Evolutionary conservation across 2,329 filamentous ascomycete species (phyloP).

Genomic region (Claviceps quebecensis): DNA sequence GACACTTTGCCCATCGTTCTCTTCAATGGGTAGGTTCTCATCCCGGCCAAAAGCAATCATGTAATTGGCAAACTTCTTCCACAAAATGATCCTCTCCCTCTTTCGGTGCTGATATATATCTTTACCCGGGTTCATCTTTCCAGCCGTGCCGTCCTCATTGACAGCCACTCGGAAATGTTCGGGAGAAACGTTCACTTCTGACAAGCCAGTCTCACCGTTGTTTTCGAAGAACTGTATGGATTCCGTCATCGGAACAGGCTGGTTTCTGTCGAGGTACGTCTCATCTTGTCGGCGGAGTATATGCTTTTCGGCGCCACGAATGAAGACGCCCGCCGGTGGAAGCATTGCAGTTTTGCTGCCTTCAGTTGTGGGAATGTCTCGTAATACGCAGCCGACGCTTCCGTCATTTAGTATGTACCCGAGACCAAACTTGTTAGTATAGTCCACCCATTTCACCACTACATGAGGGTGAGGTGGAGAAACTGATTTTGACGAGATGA

Average conservation of each 20-base stretch:
- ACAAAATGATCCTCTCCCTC: constrained; percentile 50
- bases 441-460: constrained; percentile 75
- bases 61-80: constrained; percentile 64
- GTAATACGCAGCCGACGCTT: constrained; percentile 58
- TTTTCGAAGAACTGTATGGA: constrained; percentile 63
- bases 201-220: constrained; percentile 48
- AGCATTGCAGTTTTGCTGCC: constrained; percentile 36
- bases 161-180: constrained; percentile 44
- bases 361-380: constrained; percentile 38
- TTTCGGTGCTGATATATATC: constrained; percentile 53
- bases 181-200: constrained; percentile 48
- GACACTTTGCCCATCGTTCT: constrained; percentile 26
- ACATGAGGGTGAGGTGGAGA: constrained; percentile 45
- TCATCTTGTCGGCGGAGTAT: constrained; percentile 46
- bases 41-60: constrained; percentile 64
- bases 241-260: constrained; percentile 49
- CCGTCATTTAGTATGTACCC: constrained; percentile 76
- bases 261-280: constrained; percentile 40
- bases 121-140: constrained; percentile 47
- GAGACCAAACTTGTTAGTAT: constrained; percentile 74
- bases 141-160: constrained; percentile 43
- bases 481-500: constrained; percentile 40
- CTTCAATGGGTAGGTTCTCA: constrained; percentile 40
- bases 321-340: constrained; percentile 58
- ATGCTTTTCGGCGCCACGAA: constrained; percentile 57